Evolutionary conservation across 2,329 filamentous ascomycete species (phyloP).

Genomic region (Aspergillus caelatus): DNA sequence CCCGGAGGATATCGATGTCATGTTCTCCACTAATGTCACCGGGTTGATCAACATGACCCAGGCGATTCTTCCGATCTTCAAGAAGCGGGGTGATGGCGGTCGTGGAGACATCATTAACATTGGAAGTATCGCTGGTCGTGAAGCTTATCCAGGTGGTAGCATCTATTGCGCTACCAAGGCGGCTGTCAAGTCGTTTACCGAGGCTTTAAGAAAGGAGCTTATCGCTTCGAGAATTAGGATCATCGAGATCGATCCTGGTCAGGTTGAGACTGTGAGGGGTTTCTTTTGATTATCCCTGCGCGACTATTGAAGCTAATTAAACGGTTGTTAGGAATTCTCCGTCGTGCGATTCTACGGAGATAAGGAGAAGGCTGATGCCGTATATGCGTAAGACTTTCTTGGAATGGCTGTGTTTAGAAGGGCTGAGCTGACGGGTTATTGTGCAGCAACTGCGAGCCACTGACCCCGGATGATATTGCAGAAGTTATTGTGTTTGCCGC

Average conservation of each 20-base stretch:
- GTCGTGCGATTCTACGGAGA: constrained; percentile 87
- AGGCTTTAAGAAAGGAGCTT: constrained; percentile 79
- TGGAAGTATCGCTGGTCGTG: constrained; percentile 86
- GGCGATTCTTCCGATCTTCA: constrained; percentile 80
- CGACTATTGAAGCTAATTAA: not conserved
- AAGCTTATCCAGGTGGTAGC: constrained; percentile 79
- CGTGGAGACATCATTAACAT: constrained; percentile 94
- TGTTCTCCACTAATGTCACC: constrained; percentile 93
- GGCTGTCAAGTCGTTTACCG: constrained; percentile 81
- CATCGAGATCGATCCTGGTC: constrained; percentile 87
- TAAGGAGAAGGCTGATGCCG: constrained; percentile 83
- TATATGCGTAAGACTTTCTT: constrained; percentile 69
- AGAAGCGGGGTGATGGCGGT: constrained; percentile 68
- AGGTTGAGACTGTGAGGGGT: constrained; percentile 78
- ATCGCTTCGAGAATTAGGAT: constrained; percentile 78
- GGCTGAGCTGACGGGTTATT: constrained; percentile 7
- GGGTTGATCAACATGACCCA: constrained; percentile 97
- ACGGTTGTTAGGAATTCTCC: constrained; percentile 71
- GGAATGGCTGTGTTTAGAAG: not conserved
- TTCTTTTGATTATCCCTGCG: not conserved
- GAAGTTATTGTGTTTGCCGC: constrained; percentile 87
- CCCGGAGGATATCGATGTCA: constrained; percentile 77
- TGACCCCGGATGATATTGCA: constrained; percentile 88
- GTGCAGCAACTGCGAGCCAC: constrained; percentile 70
- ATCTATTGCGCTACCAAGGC: constrained; percentile 96